Evolutionary conservation across 148 eudicot species (phyloP).

Genomic region (Silene conica): DNA sequence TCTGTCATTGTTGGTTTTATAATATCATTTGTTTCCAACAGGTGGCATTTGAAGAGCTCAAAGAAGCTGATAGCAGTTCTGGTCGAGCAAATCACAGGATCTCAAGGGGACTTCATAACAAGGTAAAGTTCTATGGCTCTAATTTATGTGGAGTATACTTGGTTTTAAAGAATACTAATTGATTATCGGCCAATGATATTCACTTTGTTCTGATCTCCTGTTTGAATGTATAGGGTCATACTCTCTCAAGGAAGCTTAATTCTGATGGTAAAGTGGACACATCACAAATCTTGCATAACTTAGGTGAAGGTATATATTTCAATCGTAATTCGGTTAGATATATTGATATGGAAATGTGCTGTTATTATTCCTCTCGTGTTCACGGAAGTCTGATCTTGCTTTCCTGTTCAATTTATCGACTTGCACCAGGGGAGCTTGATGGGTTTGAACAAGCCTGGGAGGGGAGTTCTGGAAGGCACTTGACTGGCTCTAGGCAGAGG

Average conservation of each 20-base stretch:
- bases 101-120: conserved; percentile 69
- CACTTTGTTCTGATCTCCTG: conserved; percentile 2
- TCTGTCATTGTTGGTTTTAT: conserved; percentile 3
- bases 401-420: conserved; percentile 6
- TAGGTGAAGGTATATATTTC: conserved; percentile 54
- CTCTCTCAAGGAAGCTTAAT: conserved; percentile 68
- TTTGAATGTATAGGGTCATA: conserved; percentile 55
- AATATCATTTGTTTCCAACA: conserved; percentile 24
- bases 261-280: conserved; percentile 87
- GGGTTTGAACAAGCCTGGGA: conserved; percentile 88
- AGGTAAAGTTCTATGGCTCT: conserved; percentile 40
- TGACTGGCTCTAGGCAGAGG: conserved; percentile 56
- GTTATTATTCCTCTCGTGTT: conserved; percentile 10
- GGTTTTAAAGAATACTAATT: neutral
- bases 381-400: conserved; percentile 7
- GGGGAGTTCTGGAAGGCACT: conserved; percentile 60
- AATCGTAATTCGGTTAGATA: neutral
- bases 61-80: conserved; percentile 80
- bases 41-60: conserved; percentile 74
- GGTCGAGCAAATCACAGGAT: conserved; percentile 80
- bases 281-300: conserved; percentile 74
- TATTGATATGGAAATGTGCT: neutral
- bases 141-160: neutral
- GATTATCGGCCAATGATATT: neutral
- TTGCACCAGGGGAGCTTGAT: conserved; percentile 56